Evolutionary conservation across 305 asterid species (phyloP), one percentile per base, ranked within the genome.

Genomic region (Solanum hybrid): DNA sequence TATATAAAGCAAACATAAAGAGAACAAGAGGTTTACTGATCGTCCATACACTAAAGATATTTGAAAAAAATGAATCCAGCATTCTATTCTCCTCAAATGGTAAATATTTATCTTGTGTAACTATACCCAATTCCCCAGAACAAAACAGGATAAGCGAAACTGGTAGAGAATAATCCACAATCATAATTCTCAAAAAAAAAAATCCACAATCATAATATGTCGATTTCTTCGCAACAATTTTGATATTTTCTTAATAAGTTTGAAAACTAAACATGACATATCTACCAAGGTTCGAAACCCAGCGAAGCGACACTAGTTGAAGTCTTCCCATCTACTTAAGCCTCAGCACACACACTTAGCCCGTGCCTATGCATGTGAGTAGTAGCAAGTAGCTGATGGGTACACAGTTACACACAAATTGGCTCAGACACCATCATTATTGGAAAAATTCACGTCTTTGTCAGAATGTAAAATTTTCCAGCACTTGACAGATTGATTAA

Each of bases 401-500:
- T 60, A 60, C 26, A 60, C 72, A 17, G 87, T 26, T 17, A 45
- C 15, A 45, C 87, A 29, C 40, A 82, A 45, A 36, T 45, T 84
- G 72, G 87, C 72, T 27, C 10, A 45, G 87, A 40, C 38, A 29
- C 72, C 38, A 40, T 14, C 72, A 17, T 84, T 45, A 45, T 45
- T 84, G 82, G 42, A 45, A 29, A 81, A 29, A 27, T 29, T 22
- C 37, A 81, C 2, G 26, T 13, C 87, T 45, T 17, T 9, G 87
- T 60, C 40, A 88, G 73, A 87, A 69, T 75, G 86, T 60, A 87
- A 77, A 72, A 38, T 75, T 37, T 82, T 82, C 86, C 86, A 73
- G 35, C 86, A 88, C 35, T 86, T 24, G n/a, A 17, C 73, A 45
- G 29, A 84, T 31, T 15, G 40, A 82, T 45, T 45, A 82, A 42